Evolutionary conservation across 352 stramenopile genomes (phyloP).

Genomic region (Aphanomyces astaci): DNA sequence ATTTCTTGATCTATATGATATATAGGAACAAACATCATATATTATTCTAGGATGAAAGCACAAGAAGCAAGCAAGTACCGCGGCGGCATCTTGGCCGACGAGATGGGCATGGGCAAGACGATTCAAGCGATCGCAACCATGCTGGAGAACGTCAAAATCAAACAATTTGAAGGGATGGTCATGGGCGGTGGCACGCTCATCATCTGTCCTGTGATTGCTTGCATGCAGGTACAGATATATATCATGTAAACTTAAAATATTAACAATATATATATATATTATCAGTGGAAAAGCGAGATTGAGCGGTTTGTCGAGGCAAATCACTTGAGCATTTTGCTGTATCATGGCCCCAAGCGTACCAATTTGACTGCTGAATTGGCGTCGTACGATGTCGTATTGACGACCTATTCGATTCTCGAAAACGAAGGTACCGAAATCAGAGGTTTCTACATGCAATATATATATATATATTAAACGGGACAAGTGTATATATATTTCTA

Average conservation of each 20-base stretch:
- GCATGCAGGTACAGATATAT: slow-evolving; percentile 84
- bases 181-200: slow-evolving; percentile 89
- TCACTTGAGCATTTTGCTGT: slow-evolving; percentile 91
- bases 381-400: slow-evolving; percentile 97
- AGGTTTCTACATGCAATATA: too few relatives aligned
- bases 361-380: slow-evolving; percentile 67
- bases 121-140: slow-evolving; percentile 96
- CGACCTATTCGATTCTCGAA: slow-evolving; percentile 96
- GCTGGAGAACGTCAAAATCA: slow-evolving; percentile 79
- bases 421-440: too few relatives aligned
- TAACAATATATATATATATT: too few relatives aligned
- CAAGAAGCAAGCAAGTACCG: slow-evolving; percentile 88
- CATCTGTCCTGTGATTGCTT: slow-evolving; percentile 94
- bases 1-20: too few relatives aligned
- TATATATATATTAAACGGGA: too few relatives aligned
- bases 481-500: too few relatives aligned
- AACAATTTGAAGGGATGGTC: slow-evolving; percentile 12
- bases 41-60: slow-evolving; percentile 39
- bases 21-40: too few relatives aligned
- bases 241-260: too few relatives aligned
- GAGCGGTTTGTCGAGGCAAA: slow-evolving; percentile 89
- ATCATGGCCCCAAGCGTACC: slow-evolving; percentile 91
- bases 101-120: slow-evolving; percentile 98
- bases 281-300: slow-evolving; percentile 78
- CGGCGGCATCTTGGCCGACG: slow-evolving; percentile 96